These are phyloP conservation scores for Fraxinus americana DNA, from an alignment of 257 asterid species.

Conservation along the genomic window DNA sequence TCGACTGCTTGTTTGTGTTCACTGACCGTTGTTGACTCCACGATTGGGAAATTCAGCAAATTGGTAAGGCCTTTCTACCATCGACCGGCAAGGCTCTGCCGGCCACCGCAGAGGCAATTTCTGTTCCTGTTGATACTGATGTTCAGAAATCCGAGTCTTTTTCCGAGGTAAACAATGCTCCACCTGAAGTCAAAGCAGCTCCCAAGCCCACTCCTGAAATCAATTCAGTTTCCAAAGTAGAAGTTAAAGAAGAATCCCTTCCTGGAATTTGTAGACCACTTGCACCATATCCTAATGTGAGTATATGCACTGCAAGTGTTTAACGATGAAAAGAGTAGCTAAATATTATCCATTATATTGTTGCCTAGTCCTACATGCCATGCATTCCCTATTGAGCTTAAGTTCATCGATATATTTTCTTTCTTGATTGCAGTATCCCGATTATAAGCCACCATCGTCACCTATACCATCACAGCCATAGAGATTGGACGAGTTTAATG, in stretches of 20 bases:
- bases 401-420: background rate
- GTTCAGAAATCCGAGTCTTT: conserved; percentile 43
- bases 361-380: background rate
- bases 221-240: conserved; percentile 60
- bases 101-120: conserved; percentile 50
- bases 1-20: background rate
- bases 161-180: conserved; percentile 31
- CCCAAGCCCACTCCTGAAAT: conserved; percentile 46
- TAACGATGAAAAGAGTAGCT: background rate
- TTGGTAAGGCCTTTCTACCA: conserved; percentile 88
- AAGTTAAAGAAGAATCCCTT: conserved; percentile 47
- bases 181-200: conserved; percentile 47
- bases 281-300: conserved; percentile 91
- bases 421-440: conserved; percentile 77
- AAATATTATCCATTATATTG: too few species aligned
- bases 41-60: conserved; percentile 51
- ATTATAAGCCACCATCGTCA: conserved; percentile 88
- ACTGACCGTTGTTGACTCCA: background rate
- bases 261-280: conserved; percentile 60
- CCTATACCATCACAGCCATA: conserved; percentile 91
- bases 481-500: conserved; percentile 5
- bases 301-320: conserved; percentile 6
- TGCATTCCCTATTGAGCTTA: background rate
- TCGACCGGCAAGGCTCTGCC: conserved; percentile 59
- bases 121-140: conserved; percentile 33